Conservation (phyloP, 106 monocot genomes). For the Narthecium ossifragum region DNA sequence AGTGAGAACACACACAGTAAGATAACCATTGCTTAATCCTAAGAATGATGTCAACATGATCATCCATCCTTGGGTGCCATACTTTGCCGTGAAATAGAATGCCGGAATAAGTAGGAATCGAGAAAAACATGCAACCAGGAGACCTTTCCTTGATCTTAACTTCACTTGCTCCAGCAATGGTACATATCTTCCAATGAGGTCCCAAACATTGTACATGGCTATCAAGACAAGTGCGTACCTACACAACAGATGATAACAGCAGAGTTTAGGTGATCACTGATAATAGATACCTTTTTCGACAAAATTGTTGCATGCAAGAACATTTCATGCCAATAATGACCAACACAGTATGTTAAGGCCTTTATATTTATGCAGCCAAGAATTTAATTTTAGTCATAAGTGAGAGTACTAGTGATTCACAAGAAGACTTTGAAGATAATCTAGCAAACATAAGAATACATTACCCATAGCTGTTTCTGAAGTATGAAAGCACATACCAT, state of each 20-base stretch:
- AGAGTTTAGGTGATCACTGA: no score
- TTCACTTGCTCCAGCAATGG: constrained; percentile 41
- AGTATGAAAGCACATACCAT: constrained; percentile 34
- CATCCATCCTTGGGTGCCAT: constrained; percentile 74
- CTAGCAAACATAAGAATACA: background rate
- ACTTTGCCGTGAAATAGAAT: constrained; percentile 83
- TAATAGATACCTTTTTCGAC: no score
- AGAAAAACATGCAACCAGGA: constrained; percentile 31
- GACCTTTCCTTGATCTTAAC: constrained; percentile 49
- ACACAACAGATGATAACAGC: constrained; percentile 4
- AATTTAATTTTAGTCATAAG: no score
- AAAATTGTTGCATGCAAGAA: no score
- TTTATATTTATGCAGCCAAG: no score
- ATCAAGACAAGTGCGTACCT: constrained; percentile 89
- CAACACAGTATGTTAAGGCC: no score
- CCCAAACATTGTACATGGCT: constrained; percentile 72
- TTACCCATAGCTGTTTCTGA: background rate
- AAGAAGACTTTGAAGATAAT: background rate
- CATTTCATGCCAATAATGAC: no score
- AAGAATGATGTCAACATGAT: constrained; percentile 73
- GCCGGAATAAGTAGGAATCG: constrained; percentile 76
- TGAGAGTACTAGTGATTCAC: no score
- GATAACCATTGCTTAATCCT: constrained; percentile 69
- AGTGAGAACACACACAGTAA: constrained; percentile 61
- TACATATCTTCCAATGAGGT: constrained; percentile 71